Evolutionary conservation across 2,329 filamentous ascomycete genomes (phyloP), one percentile per base, ranked within the genome.

Genomic region (Cladosporium cucumerinum): DNA sequence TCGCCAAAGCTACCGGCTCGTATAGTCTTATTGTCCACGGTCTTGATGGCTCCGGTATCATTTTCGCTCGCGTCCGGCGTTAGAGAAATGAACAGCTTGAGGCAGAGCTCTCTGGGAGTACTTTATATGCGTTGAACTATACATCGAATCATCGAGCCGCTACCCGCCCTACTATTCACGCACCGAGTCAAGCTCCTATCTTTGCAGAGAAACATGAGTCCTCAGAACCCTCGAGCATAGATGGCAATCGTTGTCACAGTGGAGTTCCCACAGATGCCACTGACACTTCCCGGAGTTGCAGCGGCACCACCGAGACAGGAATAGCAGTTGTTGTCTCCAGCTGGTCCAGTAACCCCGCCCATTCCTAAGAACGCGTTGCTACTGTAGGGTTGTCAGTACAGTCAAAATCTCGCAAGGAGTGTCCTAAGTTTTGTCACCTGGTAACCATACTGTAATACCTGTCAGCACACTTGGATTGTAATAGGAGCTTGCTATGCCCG

Each of bases 291-390:
- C 4, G 51, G 51, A 2, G 18, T 21, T 54, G 64, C 30, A 21
- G 18, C 30, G 18, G 64, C 30, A 1, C 65, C 69, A 1, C 71
- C 72, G 48, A 70, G 65, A 61, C 72, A 73, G 12, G 64, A 59
- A 64, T 69, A 71, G 57, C 71, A 72, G 54, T 73, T 73, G 43
- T 72, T 69, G 51, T 73, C 70, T 18, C 69, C 51, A n/a, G 51
- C 51, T 21, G 51, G 51, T 1, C 71, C 71, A 5, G 68, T 66
- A 5, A 68, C 61, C 1, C 64, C 26, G 25, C 63, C 65, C 30
- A 30, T 21, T 21, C 62, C 30, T 3, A 63, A 63, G 2, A 65
- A 39, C 8, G 43, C 18, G 1, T 57, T 57, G n/a, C 14, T 54
- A 14, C 57, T 59, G 6, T 5, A 16, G 5, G n/a, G n/a, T 34